Conservation (phyloP, 1,284 basidiomycete species). For the Cutaneotrichosporon sp. region DNA sequence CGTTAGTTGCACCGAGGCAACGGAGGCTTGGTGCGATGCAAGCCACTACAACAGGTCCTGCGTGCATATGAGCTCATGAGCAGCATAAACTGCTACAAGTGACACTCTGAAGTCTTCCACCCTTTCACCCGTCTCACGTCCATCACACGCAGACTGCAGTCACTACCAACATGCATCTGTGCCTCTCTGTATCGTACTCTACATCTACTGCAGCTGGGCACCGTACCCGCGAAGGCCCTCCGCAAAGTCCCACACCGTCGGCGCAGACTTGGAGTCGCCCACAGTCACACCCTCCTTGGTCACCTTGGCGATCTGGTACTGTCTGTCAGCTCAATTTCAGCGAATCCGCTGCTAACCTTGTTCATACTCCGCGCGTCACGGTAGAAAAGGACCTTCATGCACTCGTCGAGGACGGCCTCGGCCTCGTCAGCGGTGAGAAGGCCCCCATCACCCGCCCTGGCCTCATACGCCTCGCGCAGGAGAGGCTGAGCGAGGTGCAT, state of each 20-base stretch:
- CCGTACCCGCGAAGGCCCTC: slow-evolving; percentile 68
- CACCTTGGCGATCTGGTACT: slow-evolving; percentile 91
- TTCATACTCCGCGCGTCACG: slow-evolving; percentile 93
- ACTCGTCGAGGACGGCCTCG: slow-evolving; percentile 69
- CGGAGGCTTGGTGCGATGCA: too few relatives aligned
- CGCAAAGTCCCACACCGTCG: slow-evolving; percentile 87
- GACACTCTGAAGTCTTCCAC: too few relatives aligned
- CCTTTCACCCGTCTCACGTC: too few relatives aligned
- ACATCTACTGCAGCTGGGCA: slow-evolving; percentile 57
- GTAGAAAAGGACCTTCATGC: slow-evolving; percentile 94
- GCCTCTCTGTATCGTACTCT: not conserved
- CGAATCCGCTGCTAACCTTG: too few relatives aligned
- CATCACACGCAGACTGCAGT: too few relatives aligned
- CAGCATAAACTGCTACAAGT: too few relatives aligned
- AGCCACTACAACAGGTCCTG: too few relatives aligned
- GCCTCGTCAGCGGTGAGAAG: slow-evolving; percentile 75
- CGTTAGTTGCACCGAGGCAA: too few relatives aligned
- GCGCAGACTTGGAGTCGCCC: slow-evolving; percentile 69
- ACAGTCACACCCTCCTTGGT: slow-evolving; percentile 72
- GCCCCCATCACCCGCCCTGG: slow-evolving; percentile 58
- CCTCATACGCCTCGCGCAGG: slow-evolving; percentile 66
- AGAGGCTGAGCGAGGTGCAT: slow-evolving; percentile 89
- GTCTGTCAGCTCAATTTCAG: too few relatives aligned
- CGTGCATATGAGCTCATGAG: too few relatives aligned
- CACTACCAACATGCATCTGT: not conserved